These are phyloP conservation scores for Hypomyces rosellus DNA, from an alignment of 2,329 filamentous ascomycete genomes.

Conservation along the genomic window DNA sequence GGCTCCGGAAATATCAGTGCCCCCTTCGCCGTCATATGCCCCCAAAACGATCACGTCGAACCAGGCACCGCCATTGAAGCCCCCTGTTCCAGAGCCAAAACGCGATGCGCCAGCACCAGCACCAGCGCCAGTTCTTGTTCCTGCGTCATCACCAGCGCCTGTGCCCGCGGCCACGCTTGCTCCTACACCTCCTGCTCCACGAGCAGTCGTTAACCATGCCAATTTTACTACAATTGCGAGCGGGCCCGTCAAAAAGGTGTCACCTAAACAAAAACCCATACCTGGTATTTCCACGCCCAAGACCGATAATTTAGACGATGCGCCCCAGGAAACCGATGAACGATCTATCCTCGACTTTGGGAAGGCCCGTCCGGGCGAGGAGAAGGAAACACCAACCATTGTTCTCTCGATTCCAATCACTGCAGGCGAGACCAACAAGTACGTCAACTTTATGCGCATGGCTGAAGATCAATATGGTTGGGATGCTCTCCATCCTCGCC, in stretches of 20 bases:
- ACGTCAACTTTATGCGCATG: conserved; percentile 90
- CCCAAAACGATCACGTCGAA: conserved; percentile 27
- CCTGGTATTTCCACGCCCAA: conserved; percentile 41
- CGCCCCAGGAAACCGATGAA: conserved; percentile 34
- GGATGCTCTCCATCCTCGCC: conserved; percentile 83
- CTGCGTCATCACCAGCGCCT: conserved; percentile 23
- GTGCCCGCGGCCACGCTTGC: conserved; percentile 4
- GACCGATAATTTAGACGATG: conserved; percentile 43
- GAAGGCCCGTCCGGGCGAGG: conserved; percentile 52
- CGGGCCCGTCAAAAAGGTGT: conserved; percentile 38
- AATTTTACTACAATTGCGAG: conserved; percentile 37
- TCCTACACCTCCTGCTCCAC: conserved; percentile 19
- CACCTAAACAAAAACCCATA: conserved; percentile 41
- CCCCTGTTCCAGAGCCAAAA: conserved; percentile 28
- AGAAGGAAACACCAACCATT: conserved; percentile 65
- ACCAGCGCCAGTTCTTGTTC: conserved; percentile 23
- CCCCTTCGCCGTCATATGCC: conserved; percentile 38
- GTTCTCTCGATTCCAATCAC: conserved; percentile 75
- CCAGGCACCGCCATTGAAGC: conserved; percentile 16
- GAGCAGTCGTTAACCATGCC: conserved; percentile 31
- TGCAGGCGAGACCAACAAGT: conserved; percentile 72
- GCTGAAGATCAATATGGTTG: conserved; percentile 93
- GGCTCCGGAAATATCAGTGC: conserved; percentile 29
- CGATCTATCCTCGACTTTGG: conserved; percentile 58
- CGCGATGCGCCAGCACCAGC: conserved; percentile 31